A percentile compares a stretch with the other conserved stretches of the same genome.
Evolutionary conservation across 75 land plant species (phyloP).

Genomic region (Pseudotsuga menziesii): DNA sequence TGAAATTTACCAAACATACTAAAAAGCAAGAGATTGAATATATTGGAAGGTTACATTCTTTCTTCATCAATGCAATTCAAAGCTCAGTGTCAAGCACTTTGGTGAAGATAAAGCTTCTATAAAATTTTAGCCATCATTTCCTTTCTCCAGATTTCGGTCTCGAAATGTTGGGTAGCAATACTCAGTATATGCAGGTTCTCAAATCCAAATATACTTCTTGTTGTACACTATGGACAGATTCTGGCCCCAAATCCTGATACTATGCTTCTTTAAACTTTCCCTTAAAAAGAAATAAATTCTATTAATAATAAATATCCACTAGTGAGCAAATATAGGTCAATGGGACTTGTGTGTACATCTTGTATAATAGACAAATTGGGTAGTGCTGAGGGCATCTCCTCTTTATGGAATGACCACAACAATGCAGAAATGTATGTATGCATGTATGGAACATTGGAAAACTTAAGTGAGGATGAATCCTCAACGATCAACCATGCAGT

Average conservation of each 20-base stretch:
- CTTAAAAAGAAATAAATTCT: not conserved
- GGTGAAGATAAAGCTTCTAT: not conserved
- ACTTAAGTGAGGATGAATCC: too few relatives aligned
- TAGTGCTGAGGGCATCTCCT: too few relatives aligned
- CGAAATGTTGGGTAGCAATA: not conserved
- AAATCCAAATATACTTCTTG: not conserved
- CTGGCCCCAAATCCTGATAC: not conserved
- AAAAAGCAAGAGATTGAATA: not conserved
- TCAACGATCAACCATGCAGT: too few relatives aligned
- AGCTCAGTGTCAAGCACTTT: not conserved
- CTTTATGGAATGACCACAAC: too few relatives aligned
- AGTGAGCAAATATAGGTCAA: not conserved
- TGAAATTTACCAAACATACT: not conserved
- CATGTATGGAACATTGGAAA: too few relatives aligned
- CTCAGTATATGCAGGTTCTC: too few relatives aligned
- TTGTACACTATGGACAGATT: not conserved
- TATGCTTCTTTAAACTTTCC: not conserved
- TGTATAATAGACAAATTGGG: too few relatives aligned
- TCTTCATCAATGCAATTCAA: not conserved
- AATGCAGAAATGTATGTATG: too few relatives aligned
- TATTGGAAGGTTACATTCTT: not conserved
- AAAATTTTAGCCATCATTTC: not conserved
- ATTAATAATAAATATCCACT: not conserved
- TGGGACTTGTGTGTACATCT: too few relatives aligned
- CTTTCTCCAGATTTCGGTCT: not conserved